Conservation (phyloP, 208 protist species). For the Wallacemonas sp. region DNA sequence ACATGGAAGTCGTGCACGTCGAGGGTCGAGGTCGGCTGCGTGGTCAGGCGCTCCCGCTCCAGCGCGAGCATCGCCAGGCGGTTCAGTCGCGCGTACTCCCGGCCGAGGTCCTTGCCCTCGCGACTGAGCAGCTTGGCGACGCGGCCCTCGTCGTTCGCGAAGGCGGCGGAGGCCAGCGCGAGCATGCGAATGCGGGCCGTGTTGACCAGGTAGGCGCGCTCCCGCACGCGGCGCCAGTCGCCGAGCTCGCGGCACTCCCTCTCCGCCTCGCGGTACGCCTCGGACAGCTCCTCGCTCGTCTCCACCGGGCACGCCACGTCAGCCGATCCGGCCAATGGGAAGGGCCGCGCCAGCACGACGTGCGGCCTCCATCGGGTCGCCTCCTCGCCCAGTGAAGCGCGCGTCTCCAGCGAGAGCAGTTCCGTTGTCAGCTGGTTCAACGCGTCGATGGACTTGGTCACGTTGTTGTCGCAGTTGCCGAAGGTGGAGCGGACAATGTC, state of each 20-base stretch:
- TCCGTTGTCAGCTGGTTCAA: constrained; percentile 62
- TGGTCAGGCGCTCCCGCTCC: constrained; percentile 59
- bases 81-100: constrained; percentile 79
- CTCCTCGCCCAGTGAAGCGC: constrained; percentile 17
- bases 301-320: constrained; percentile 1
- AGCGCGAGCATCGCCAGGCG: constrained; percentile 80
- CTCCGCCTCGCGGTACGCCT: constrained; percentile 38
- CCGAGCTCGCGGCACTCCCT: constrained; percentile 48
- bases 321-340: background rate
- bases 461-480: constrained; percentile 30
- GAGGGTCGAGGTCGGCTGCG: constrained; percentile 42
- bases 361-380: constrained; percentile 21
- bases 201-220: constrained; percentile 72
- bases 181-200: constrained; percentile 54
- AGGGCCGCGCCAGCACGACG: background rate
- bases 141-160: constrained; percentile 45
- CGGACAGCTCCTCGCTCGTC: constrained; percentile 33
- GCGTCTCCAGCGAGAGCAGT: constrained; percentile 34
- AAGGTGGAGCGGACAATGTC: constrained; percentile 60
- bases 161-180: constrained; percentile 62
- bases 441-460: constrained; percentile 33
- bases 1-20: constrained; percentile 87
- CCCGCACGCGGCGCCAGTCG: constrained; percentile 79
- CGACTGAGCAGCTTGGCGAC: constrained; percentile 58
- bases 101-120: constrained; percentile 51